Evolutionary conservation across 495 filamentous ascomycete species (phyloP), one percentile per base, ranked within the genome.

Genomic region (Eremomyces bilateralis): DNA sequence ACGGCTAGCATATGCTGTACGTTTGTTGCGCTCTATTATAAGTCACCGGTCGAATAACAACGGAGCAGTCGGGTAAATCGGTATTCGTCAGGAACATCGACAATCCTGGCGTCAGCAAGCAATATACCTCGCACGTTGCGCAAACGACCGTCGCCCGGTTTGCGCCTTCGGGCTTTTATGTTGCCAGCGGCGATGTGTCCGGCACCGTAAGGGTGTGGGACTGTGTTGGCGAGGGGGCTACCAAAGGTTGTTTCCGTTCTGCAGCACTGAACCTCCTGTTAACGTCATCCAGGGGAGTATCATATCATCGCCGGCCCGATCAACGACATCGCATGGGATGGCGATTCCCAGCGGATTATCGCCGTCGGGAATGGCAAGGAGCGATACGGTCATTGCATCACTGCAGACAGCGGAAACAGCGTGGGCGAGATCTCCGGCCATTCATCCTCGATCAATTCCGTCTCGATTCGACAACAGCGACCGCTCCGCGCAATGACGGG

Each of bases 251-350:
- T 17, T 5, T 21, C 13, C 4, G 12, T 2, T 20, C 25, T 15
- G 45, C 45, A 45, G 29, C 45, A 33, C 17, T 21, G 21, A 27
- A 13, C 18, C 16, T 24, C 31, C 31, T 25, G 13, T 13, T 28
- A 13, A 28, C 24, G 24, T 39, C 1, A 10, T 34, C 13, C 34
- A 64, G 76, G 84, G 35, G 88, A 95, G 53, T 95, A 92, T 54
- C 68, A 70, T 41, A 93, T 94, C 52, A 81, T 95, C 43, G 84
- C 80, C 34, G 90, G 88, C 21, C 74, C 80, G 31, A 91, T 97
- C 53, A 88, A 88, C 51, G 88, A 95, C 50, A 61, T 97, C 32
- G 82, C 85, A 8, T 97, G 88, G 84, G 88, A 95, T 52, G 90
- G 85, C 31, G 88, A 97, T 53, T 84, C 77, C 33, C 83, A 93